Conservation (phyloP, 2,329 filamentous ascomycete genomes). For the Trichoderma lentiforme region DNA sequence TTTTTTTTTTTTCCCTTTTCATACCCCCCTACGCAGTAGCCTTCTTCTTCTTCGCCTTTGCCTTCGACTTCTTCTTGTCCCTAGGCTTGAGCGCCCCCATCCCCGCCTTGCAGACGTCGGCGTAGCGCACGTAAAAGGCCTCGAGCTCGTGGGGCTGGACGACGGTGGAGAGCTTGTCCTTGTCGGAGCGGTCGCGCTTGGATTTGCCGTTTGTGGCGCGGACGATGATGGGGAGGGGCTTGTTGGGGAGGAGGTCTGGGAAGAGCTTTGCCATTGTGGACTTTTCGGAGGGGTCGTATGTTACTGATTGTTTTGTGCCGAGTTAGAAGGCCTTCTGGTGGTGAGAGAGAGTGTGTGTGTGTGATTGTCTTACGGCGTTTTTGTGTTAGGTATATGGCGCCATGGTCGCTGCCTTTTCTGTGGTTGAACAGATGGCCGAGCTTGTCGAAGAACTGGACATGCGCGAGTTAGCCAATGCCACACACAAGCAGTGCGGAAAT, state of each 20-base stretch:
- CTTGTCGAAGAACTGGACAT: conserved; percentile 65
- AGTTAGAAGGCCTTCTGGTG: neutral
- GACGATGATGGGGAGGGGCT: conserved; percentile 70
- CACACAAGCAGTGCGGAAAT: neutral
- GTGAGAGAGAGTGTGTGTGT: no score
- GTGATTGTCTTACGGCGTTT: conserved; percentile 59
- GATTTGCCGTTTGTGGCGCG: conserved; percentile 79
- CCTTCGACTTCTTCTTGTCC: conserved; percentile 71
- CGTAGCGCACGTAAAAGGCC: conserved; percentile 78
- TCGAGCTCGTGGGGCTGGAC: conserved; percentile 75
- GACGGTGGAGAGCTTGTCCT: conserved; percentile 77
- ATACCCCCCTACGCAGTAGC: conserved; percentile 26
- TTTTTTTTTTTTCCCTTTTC: neutral
- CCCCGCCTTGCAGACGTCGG: conserved; percentile 83
- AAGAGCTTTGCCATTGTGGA: conserved; percentile 48
- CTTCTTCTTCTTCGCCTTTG: conserved; percentile 72
- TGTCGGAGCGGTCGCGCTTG: conserved; percentile 52
- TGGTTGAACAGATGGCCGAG: conserved; percentile 65
- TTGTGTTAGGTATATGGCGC: conserved; percentile 71
- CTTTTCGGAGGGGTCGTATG: conserved; percentile 42
- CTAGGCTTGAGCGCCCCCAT: conserved; percentile 91
- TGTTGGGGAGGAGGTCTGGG: conserved; percentile 56
- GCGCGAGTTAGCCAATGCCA: neutral
- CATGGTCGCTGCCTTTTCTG: conserved; percentile 66
- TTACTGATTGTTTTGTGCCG: conserved; percentile 33